Conservation (phyloP, 2,329 filamentous ascomycete species). For the Hymenoscyphus occultus region DNA sequence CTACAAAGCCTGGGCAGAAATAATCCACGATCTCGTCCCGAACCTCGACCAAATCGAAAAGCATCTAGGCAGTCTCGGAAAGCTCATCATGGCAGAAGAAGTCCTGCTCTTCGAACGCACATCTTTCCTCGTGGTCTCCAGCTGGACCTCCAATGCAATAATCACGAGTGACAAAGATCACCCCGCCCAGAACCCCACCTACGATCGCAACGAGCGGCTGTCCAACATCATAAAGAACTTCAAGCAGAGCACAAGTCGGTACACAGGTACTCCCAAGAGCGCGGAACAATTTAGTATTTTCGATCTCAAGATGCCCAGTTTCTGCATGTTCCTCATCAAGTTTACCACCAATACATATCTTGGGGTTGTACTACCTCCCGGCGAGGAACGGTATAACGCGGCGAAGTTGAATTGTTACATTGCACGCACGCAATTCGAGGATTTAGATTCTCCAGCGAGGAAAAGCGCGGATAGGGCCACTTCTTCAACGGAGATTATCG, state of each 20-base stretch:
- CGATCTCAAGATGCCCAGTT: slow-evolving; percentile 75
- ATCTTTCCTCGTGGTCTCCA: slow-evolving; percentile 94
- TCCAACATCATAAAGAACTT: slow-evolving; percentile 98
- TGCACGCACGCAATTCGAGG: slow-evolving; percentile 76
- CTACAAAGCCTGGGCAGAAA: slow-evolving; percentile 97
- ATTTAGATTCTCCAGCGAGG: slow-evolving; percentile 53
- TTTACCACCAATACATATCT: slow-evolving; percentile 98
- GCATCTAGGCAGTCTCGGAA: slow-evolving; percentile 77
- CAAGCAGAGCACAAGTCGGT: slow-evolving; percentile 78
- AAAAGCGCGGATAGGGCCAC: slow-evolving; percentile 31
- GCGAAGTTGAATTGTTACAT: slow-evolving; percentile 88
- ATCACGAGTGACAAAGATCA: slow-evolving; percentile 14
- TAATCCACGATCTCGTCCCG: slow-evolving; percentile 96
- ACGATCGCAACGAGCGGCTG: slow-evolving; percentile 90
- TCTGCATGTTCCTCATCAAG: slow-evolving; percentile 92
- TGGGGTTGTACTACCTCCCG: slow-evolving; percentile 84
- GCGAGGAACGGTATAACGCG: slow-evolving; percentile 86
- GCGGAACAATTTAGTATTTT: slow-evolving; percentile 78
- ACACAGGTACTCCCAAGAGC: slow-evolving; percentile 76
- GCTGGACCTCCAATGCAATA: slow-evolving; percentile 61
- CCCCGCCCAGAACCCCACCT: slow-evolving; percentile 71
- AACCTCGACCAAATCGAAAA: slow-evolving; percentile 86
- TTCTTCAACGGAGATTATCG: slow-evolving; percentile 17
- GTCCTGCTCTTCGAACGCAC: slow-evolving; percentile 92
- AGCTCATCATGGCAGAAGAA: slow-evolving; percentile 88